phyloP scores from a whole-genome alignment of 192 early-diverging fungal genomes.

The Chytriomyces confervae region DNA sequence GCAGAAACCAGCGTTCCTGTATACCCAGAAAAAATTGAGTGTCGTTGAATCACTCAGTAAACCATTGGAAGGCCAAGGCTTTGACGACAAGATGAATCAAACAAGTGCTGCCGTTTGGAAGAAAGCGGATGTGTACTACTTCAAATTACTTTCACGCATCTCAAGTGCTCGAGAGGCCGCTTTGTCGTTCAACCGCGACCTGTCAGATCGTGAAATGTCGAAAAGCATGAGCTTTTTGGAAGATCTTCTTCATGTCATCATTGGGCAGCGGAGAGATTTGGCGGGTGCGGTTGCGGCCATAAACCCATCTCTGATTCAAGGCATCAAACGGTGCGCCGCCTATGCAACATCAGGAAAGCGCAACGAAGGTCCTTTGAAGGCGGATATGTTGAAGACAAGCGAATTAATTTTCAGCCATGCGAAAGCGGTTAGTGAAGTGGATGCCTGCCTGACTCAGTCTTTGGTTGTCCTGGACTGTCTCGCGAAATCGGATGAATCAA shows the following conservation, averaged over 20 bases:
- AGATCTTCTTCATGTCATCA: conserved; percentile 65
- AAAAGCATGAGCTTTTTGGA: conserved; percentile 69
- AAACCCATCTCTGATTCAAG: background rate
- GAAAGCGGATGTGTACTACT: conserved; percentile 74
- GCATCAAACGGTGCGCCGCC: background rate
- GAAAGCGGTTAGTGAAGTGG: conserved; percentile 19
- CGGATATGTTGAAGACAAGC: background rate
- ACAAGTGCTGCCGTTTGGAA: conserved; percentile 46
- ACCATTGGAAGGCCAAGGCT: background rate
- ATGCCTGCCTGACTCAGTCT: conserved; percentile 18
- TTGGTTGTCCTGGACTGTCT: conserved; percentile 31
- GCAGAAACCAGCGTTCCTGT: conserved; percentile 44
- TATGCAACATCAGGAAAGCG: background rate
- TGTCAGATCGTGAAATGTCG: conserved; percentile 69
- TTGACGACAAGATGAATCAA: conserved; percentile 9
- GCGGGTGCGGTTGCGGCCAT: conserved; percentile 17
- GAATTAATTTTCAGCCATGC: conserved; percentile 6
- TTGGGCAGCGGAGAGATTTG: conserved; percentile 61
- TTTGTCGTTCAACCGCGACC: conserved; percentile 58
- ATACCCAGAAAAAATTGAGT: conserved; percentile 22
- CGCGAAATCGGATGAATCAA: background rate
- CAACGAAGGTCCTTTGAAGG: background rate
- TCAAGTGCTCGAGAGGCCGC: conserved; percentile 58
- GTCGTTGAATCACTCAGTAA: conserved; percentile 3
- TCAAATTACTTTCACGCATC: conserved; percentile 67